A percentile compares a stretch with the other conserved stretches of the same genome.
Evolutionary conservation across 1,284 basidiomycete species (phyloP).

Genomic region (Cryptococcus hybrid): DNA sequence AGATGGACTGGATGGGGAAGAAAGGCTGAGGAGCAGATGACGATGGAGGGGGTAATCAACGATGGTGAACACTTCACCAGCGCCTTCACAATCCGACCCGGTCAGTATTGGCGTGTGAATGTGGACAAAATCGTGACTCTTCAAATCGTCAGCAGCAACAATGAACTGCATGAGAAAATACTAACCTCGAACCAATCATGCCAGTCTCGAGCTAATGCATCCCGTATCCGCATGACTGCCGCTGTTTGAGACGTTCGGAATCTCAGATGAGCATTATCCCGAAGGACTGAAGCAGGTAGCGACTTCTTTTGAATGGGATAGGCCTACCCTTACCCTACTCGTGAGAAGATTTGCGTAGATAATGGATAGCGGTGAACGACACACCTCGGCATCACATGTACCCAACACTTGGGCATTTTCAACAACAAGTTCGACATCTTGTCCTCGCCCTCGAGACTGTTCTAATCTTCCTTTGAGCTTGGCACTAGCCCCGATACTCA

Average conservation of each 20-base stretch:
- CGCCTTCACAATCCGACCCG: slow-evolving; percentile 94
- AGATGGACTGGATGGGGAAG: slow-evolving; percentile 66
- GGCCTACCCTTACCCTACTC: slow-evolving; percentile 49
- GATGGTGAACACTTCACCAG: slow-evolving; percentile 86
- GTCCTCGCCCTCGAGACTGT: slow-evolving; percentile 65
- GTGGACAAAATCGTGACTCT: slow-evolving; percentile 75
- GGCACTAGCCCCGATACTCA: slow-evolving; percentile 73
- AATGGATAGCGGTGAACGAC: slow-evolving; percentile 21
- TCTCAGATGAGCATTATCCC: slow-evolving; percentile 79
- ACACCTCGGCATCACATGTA: slow-evolving; percentile 68
- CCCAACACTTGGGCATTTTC: slow-evolving; percentile 66
- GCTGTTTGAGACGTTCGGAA: slow-evolving; percentile 69
- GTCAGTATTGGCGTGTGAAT: slow-evolving; percentile 86
- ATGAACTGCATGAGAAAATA: background rate
- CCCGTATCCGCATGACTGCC: slow-evolving; percentile 71
- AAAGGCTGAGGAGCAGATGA: slow-evolving; percentile 17
- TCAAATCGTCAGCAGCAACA: slow-evolving; percentile 1
- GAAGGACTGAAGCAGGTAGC: slow-evolving; percentile 68
- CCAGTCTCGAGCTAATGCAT: slow-evolving; percentile 58
- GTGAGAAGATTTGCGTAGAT: background rate
- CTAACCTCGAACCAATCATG: slow-evolving; percentile 68
- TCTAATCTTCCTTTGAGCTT: slow-evolving; percentile 64
- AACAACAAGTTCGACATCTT: slow-evolving; percentile 72
- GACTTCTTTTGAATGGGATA: slow-evolving; percentile 88
- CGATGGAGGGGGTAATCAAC: slow-evolving; percentile 9